phyloP scores from a whole-genome alignment of 106 monocot species.

The Acanthochlamys bracteata region DNA sequence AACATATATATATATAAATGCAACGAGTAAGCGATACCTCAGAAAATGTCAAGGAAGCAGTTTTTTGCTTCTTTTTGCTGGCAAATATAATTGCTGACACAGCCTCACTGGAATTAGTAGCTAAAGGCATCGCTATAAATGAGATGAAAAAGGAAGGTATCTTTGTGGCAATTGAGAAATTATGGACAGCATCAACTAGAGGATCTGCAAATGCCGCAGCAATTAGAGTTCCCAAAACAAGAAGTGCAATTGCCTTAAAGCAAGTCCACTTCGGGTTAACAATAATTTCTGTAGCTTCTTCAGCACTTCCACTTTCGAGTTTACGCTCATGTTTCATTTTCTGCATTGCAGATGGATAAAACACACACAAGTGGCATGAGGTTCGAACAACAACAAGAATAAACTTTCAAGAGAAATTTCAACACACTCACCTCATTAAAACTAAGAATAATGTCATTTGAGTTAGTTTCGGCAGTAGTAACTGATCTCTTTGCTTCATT shows the following conservation, averaged over 20 bases:
- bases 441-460: constrained; percentile 47
- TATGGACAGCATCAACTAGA: constrained; percentile 67
- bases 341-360: constrained; percentile 22
- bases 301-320: constrained; percentile 28
- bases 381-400: background rate
- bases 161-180: constrained; percentile 59
- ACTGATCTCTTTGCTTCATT: constrained; percentile 39
- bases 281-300: constrained; percentile 38
- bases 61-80: constrained; percentile 61
- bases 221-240: constrained; percentile 52
- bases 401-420: background rate
- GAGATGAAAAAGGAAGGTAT: constrained; percentile 81
- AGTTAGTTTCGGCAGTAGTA: constrained; percentile 36
- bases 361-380: background rate
- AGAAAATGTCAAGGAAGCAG: constrained; percentile 65
- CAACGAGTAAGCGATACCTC: constrained; percentile 32
- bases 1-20: no score
- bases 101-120: constrained; percentile 77
- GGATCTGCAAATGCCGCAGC: constrained; percentile 69
- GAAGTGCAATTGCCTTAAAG: constrained; percentile 40
- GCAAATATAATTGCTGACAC: constrained; percentile 75
- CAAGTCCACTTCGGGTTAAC: constrained; percentile 33
- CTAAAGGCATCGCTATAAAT: constrained; percentile 74
- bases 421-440: constrained; percentile 53
- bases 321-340: constrained; percentile 55